Evolutionary conservation across 495 filamentous ascomycete genomes (phyloP).

Genomic region (Aspergillus ostianus): DNA sequence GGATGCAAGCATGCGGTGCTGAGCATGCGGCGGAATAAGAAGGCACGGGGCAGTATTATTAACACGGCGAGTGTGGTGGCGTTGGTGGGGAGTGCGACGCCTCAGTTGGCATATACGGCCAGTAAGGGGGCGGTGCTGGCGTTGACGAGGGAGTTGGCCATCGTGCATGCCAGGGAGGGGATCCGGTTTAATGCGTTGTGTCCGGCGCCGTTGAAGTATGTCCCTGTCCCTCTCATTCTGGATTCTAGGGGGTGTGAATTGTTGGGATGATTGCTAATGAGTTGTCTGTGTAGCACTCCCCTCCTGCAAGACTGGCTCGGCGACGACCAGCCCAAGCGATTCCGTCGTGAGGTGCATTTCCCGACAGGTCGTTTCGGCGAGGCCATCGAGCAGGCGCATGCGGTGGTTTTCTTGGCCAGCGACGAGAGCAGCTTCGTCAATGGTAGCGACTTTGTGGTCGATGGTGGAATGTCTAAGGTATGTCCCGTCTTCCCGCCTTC

Average conservation of each 20-base stretch:
- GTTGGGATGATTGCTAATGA: not conserved
- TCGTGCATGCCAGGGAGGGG: conserved; percentile 82
- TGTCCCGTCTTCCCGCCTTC: not conserved
- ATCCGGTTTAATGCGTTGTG: conserved; percentile 89
- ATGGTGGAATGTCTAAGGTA: conserved; percentile 84
- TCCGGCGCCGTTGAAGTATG: conserved; percentile 83
- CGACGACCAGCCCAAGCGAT: conserved; percentile 79
- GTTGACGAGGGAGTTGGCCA: conserved; percentile 75
- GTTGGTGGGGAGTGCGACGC: conserved; percentile 85
- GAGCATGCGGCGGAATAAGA: conserved; percentile 73
- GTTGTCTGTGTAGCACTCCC: conserved; percentile 47
- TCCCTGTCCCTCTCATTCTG: conserved; percentile 1
- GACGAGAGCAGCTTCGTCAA: conserved; percentile 96
- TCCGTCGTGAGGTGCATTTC: conserved; percentile 90
- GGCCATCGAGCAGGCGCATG: conserved; percentile 91
- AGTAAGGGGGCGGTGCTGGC: conserved; percentile 93
- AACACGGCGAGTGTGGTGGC: conserved; percentile 95
- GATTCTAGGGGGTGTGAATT: not conserved
- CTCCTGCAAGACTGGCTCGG: conserved; percentile 94
- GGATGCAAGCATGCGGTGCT: conserved; percentile 91
- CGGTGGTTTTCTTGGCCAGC: conserved; percentile 88
- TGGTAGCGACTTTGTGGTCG: conserved; percentile 90
- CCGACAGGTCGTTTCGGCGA: conserved; percentile 91
- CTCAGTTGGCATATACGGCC: conserved; percentile 93
- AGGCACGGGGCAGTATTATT: conserved; percentile 80